phyloP scores from a whole-genome alignment of 2,329 filamentous ascomycete genomes.

The Penicillium olsonii region DNA sequence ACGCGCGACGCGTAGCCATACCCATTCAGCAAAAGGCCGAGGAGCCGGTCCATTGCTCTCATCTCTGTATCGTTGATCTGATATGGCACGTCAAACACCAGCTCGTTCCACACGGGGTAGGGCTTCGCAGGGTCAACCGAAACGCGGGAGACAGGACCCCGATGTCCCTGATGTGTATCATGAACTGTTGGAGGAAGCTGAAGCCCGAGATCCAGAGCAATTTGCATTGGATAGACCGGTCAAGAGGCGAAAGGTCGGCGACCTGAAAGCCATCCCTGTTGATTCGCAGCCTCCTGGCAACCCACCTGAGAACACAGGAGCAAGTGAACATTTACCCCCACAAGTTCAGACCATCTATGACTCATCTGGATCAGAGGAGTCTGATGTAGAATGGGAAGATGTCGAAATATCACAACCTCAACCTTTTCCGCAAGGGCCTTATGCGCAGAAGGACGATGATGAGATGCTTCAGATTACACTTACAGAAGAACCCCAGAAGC shows the following conservation, averaged over 20 bases:
- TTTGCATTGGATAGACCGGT: slow-evolving; percentile 29
- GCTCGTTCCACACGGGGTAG: slow-evolving; percentile 18
- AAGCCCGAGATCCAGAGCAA: slow-evolving; percentile 32
- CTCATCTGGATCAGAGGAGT: slow-evolving; percentile 55
- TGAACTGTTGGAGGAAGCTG: slow-evolving; percentile 46
- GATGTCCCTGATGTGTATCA: slow-evolving; percentile 40
- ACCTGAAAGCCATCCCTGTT: slow-evolving; percentile 20
- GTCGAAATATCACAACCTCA: slow-evolving; percentile 48
- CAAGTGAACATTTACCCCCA: slow-evolving; percentile 12
- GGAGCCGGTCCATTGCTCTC: neutral
- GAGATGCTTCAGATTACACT: slow-evolving; percentile 41
- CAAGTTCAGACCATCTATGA: slow-evolving; percentile 38
- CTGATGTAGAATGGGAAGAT: slow-evolving; percentile 66
- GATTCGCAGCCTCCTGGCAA: slow-evolving; percentile 8
- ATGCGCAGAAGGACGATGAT: slow-evolving; percentile 16
- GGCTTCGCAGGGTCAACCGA: slow-evolving; percentile 10
- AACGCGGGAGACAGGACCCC: slow-evolving; percentile 23
- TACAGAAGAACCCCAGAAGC: slow-evolving; percentile 31
- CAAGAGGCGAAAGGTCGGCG: slow-evolving; percentile 43
- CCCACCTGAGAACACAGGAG: slow-evolving; percentile 10
- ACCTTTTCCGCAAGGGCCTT: slow-evolving; percentile 8
- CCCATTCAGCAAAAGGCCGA: neutral
- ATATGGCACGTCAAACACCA: slow-evolving; percentile 25
- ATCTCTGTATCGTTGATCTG: neutral
- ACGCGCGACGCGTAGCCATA: slow-evolving; percentile 8